phyloP scores from a whole-genome alignment of 2,329 filamentous ascomycete genomes.

The Claviceps monticola region DNA sequence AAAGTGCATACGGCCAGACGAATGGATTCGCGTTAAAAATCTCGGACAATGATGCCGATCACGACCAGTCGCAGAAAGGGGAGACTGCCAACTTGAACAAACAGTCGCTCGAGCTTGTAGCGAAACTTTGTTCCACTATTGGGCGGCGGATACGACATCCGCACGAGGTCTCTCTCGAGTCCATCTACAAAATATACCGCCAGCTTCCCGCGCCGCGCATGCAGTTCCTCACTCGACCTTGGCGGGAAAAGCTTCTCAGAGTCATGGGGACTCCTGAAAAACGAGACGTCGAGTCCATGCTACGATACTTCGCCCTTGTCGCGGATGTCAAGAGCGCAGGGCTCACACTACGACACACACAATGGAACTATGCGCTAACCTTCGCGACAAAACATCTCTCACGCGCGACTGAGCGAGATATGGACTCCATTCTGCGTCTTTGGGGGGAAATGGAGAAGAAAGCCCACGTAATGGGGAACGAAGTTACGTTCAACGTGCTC shows the following conservation, averaged over 20 bases:
- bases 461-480: slow-evolving; percentile 49
- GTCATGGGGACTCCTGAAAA: slow-evolving; percentile 51
- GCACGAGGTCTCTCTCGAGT: slow-evolving; percentile 24
- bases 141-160: slow-evolving; percentile 28
- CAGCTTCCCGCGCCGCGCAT: slow-evolving; percentile 38
- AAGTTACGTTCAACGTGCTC: slow-evolving; percentile 84
- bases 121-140: slow-evolving; percentile 27
- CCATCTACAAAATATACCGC: slow-evolving; percentile 35
- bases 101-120: slow-evolving; percentile 21
- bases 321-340: slow-evolving; percentile 69
- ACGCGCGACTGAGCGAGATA: slow-evolving; percentile 45
- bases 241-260: slow-evolving; percentile 51
- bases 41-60: slow-evolving; percentile 36
- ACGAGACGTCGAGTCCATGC: slow-evolving; percentile 48
- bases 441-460: slow-evolving; percentile 85
- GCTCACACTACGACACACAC: slow-evolving; percentile 48
- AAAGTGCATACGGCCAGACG: slow-evolving; percentile 37
- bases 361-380: slow-evolving; percentile 78
- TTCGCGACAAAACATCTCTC: slow-evolving; percentile 60
- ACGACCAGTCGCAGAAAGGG: slow-evolving; percentile 29
- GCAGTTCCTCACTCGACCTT: slow-evolving; percentile 31
- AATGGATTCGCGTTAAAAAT: slow-evolving; percentile 34
- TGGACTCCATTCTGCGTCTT: slow-evolving; percentile 50
- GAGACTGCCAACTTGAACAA: slow-evolving; percentile 24
- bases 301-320: slow-evolving; percentile 70